A percentile compares a stretch with the other conserved stretches of the same genome.
Evolutionary conservation across 257 asterid species (phyloP).

Genomic region (Ocimum tenuiflorum): DNA sequence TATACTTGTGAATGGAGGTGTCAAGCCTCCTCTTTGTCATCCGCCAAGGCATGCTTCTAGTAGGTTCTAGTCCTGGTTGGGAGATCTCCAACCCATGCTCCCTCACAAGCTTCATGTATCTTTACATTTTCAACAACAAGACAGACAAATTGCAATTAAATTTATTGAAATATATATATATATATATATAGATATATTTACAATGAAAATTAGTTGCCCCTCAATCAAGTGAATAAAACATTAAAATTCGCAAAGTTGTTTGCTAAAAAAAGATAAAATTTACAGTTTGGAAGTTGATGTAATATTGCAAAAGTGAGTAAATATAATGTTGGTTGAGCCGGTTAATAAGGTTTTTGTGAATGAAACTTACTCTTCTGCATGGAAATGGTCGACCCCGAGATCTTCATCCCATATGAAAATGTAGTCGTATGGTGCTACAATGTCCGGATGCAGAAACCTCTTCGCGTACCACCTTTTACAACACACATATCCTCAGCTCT

Average conservation of each 20-base stretch:
- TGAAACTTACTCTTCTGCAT: constrained; percentile 64
- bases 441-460: constrained; percentile 79
- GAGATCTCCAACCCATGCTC: constrained; percentile 79
- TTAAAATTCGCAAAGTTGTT: too few species aligned
- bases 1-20: constrained; percentile 67
- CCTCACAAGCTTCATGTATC: constrained; percentile 65
- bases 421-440: constrained; percentile 69
- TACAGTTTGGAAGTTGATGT: too few species aligned
- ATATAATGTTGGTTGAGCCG: too few species aligned
- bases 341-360: too few species aligned
- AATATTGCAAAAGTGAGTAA: too few species aligned
- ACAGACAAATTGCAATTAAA: too few species aligned
- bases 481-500: not conserved
- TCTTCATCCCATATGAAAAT: constrained; percentile 88
- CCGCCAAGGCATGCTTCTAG: constrained; percentile 42
- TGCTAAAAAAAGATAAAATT: too few species aligned
- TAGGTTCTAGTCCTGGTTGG: constrained; percentile 65
- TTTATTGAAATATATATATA: too few species aligned
- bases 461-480: constrained; percentile 74
- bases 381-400: constrained; percentile 68
- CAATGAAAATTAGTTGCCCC: too few species aligned
- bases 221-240: too few species aligned
- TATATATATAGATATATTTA: too few species aligned
- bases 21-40: constrained; percentile 54
- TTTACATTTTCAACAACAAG: constrained; percentile 15